Conservation (phyloP, 164 flowering plant species). For the Pachysandra terminalis region DNA sequence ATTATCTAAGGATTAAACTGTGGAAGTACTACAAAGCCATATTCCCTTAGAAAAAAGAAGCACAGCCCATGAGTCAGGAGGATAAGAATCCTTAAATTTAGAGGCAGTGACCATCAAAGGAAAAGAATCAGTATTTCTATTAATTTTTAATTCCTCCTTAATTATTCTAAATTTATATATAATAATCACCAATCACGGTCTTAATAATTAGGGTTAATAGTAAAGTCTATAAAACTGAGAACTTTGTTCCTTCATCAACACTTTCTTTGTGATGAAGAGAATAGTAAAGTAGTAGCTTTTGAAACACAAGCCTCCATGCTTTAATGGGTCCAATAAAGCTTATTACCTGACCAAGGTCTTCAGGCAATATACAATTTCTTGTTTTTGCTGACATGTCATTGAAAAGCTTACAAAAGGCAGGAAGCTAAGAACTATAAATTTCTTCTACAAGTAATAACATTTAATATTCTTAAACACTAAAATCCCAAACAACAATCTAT, state of each 20-base stretch:
- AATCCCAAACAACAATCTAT: too few species aligned
- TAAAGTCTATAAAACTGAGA: conserved; percentile 29
- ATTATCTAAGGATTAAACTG: too few species aligned
- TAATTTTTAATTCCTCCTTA: not conserved
- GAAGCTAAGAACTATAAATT: too few species aligned
- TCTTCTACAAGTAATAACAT: too few species aligned
- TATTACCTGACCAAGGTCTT: conserved; percentile 96
- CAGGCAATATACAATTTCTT: conserved; percentile 69
- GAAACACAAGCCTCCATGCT: conserved; percentile 12
- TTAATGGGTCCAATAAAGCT: conserved; percentile 61
- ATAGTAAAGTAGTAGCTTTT: conserved; percentile 20
- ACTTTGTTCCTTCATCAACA: conserved; percentile 24
- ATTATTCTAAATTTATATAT: conserved; percentile 11
- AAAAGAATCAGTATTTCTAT: conserved; percentile 9
- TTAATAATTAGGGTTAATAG: conserved; percentile 2
- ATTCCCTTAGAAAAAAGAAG: too few species aligned
- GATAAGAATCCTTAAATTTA: too few species aligned
- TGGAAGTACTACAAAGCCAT: too few species aligned
- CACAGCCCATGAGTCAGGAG: too few species aligned
- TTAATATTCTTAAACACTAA: too few species aligned
- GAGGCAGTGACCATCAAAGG: too few species aligned
- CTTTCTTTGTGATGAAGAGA: conserved; percentile 11
- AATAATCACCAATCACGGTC: conserved; percentile 6
- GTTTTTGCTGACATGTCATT: too few species aligned
- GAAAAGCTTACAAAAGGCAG: too few species aligned